These are phyloP conservation scores for Pyrenochaeta sp. DNA, from an alignment of 2,329 filamentous ascomycete species.

Conservation along the genomic window DNA sequence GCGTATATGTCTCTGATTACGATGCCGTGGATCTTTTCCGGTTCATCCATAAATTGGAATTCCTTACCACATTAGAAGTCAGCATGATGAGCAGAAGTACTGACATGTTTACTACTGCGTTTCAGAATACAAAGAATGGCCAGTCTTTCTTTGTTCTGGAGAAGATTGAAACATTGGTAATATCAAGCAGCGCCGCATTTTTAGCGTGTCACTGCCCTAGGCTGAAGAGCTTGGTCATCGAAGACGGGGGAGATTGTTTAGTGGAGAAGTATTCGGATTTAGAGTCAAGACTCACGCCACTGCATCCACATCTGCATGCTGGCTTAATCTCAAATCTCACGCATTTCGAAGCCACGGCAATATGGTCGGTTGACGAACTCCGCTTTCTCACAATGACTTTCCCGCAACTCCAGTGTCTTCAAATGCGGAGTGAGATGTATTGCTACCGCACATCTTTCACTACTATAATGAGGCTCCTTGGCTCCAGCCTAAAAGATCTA, in stretches of 20 bases:
- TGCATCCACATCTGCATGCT: not conserved
- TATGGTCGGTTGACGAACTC: conserved; percentile 20
- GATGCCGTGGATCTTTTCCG: too few species aligned
- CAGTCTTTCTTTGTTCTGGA: too few species aligned
- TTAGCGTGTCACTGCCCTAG: conserved; percentile 19
- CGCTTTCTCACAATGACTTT: conserved; percentile 10
- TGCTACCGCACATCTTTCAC: too few species aligned
- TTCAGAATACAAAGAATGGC: too few species aligned
- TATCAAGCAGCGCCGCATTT: conserved; percentile 19
- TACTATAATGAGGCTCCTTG: too few species aligned
- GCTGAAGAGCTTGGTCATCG: conserved; percentile 13
- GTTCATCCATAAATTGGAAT: too few species aligned
- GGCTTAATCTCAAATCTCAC: conserved; percentile 1
- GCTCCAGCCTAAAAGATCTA: conserved; percentile 14
- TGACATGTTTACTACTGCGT: too few species aligned
- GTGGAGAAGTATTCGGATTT: conserved; percentile 21
- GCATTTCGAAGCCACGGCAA: conserved; percentile 19
- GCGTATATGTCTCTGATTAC: too few species aligned
- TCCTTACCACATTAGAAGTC: too few species aligned
- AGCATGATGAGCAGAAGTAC: too few species aligned
- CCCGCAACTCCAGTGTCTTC: conserved; percentile 12
- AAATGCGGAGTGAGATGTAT: conserved; percentile 20
- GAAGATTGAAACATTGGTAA: conserved; percentile 27
- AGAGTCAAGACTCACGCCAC: conserved; percentile 8
- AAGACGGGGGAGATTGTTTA: conserved; percentile 15